Percentiles rank a stretch among this genome's conserved stretches.
These are phyloP conservation scores for Paecilomyces niveus DNA, from an alignment of 2,329 filamentous ascomycete genomes.

Conservation along the genomic window DNA sequence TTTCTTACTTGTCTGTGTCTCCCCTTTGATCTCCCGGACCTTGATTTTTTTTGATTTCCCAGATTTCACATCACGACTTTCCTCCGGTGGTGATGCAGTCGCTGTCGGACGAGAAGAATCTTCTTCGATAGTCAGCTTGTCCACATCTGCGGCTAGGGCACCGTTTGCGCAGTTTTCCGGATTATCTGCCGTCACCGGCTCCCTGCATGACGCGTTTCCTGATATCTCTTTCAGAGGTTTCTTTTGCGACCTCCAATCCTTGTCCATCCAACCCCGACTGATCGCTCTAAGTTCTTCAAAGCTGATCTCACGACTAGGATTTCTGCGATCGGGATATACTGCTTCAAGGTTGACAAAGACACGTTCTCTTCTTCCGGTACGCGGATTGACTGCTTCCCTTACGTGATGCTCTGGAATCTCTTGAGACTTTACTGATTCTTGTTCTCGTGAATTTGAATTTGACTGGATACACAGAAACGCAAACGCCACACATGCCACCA, in stretches of 20 bases:
- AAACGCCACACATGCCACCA: constrained; percentile 40
- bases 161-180: constrained; percentile 14
- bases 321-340: constrained; percentile 71
- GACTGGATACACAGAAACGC: constrained; percentile 49
- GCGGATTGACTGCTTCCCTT: constrained; percentile 75
- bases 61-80: constrained; percentile 19
- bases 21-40: constrained; percentile 70
- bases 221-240: constrained; percentile 52
- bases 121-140: constrained; percentile 22
- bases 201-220: constrained; percentile 21
- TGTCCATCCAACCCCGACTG: constrained; percentile 59
- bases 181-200: constrained; percentile 9
- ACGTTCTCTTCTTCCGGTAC: constrained; percentile 74
- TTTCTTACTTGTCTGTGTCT: constrained; percentile 79
- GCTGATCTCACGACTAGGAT: constrained; percentile 67
- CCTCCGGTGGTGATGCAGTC: constrained; percentile 12
- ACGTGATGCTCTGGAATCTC: constrained; percentile 65
- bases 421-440: constrained; percentile 37
- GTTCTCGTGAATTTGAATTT: constrained; percentile 30
- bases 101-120: constrained; percentile 10
- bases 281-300: constrained; percentile 87
- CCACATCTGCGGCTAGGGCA: constrained; percentile 20
- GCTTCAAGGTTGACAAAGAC: constrained; percentile 81
- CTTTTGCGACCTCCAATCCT: constrained; percentile 44
- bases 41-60: constrained; percentile 64